phyloP scores from a whole-genome alignment of 805 yeast genomes.

The Hanseniaspora mollemarum region DNA sequence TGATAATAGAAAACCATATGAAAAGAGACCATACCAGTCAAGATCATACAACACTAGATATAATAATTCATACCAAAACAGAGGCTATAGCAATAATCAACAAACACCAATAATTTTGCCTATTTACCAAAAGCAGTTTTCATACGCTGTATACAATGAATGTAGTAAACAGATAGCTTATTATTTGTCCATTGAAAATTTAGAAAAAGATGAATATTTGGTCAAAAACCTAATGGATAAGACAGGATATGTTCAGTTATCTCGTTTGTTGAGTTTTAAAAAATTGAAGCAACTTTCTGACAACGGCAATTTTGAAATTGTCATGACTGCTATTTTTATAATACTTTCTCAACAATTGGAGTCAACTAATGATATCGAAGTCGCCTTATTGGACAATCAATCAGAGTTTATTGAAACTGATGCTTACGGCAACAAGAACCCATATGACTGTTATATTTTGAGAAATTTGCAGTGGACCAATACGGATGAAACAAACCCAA shows the following conservation, averaged over 20 bases:
- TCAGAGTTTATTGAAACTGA: conserved; percentile 13
- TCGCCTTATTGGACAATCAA: conserved; percentile 4
- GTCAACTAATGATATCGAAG: conserved; percentile 8
- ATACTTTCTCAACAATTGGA: conserved; percentile 17
- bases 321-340: conserved; percentile 28
- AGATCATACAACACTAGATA: conserved; percentile 15
- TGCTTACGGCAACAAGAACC: conserved; percentile 8
- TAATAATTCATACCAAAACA: conserved; percentile 18
- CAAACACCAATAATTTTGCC: conserved; percentile 7
- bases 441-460: conserved; percentile 13
- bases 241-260: conserved; percentile 58
- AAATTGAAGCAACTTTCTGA: conserved; percentile 55
- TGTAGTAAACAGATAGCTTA: conserved; percentile 61
- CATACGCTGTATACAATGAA: conserved; percentile 25
- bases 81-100: conserved; percentile 18
- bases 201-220: conserved; percentile 71
- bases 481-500: conserved; percentile 2
- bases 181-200: conserved; percentile 79
- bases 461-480: conserved; percentile 10
- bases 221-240: conserved; percentile 32
- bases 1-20: conserved; percentile 13
- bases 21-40: conserved; percentile 4
- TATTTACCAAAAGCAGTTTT: conserved; percentile 16
- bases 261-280: conserved; percentile 55
- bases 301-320: conserved; percentile 28